Conservation (phyloP, 2,329 filamentous ascomycete species). For the Aspergillus sp. region DNA sequence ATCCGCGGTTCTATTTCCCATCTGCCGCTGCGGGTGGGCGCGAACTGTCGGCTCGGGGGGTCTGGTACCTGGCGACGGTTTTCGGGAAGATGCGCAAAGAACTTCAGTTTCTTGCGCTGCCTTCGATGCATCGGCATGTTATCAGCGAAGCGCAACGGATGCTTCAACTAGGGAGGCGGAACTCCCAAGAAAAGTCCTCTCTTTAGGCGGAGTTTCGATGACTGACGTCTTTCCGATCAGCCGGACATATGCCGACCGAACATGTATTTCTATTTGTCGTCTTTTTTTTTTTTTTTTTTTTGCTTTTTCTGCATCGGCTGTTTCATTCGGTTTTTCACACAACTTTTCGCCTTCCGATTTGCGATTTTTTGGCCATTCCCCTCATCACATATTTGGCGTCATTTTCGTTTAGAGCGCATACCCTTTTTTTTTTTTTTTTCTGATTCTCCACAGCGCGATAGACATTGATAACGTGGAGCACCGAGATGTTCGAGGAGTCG, state of each 20-base stretch:
- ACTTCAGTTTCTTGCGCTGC: constrained; percentile 32
- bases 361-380: background rate
- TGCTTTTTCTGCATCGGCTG: background rate
- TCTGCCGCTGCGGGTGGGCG: constrained; percentile 25
- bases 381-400: background rate
- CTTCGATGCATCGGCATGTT: constrained; percentile 25
- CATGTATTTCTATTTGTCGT: background rate
- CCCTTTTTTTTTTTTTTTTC: background rate
- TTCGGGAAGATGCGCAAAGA: constrained; percentile 29
- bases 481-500: background rate
- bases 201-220: background rate
- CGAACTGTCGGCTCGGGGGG: constrained; percentile 30
- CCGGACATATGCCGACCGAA: background rate
- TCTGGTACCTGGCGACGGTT: constrained; percentile 29
- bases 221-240: background rate
- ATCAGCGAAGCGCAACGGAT: constrained; percentile 20
- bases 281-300: background rate
- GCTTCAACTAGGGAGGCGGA: constrained; percentile 7
- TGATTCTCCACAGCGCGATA: background rate
- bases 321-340: background rate
- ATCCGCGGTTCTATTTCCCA: constrained; percentile 36
- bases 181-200: constrained; percentile 8
- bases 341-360: background rate
- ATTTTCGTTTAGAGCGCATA: background rate
- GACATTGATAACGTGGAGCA: background rate